Conservation (phyloP, 179 eudicot species). For the Beta corolliflora region DNA sequence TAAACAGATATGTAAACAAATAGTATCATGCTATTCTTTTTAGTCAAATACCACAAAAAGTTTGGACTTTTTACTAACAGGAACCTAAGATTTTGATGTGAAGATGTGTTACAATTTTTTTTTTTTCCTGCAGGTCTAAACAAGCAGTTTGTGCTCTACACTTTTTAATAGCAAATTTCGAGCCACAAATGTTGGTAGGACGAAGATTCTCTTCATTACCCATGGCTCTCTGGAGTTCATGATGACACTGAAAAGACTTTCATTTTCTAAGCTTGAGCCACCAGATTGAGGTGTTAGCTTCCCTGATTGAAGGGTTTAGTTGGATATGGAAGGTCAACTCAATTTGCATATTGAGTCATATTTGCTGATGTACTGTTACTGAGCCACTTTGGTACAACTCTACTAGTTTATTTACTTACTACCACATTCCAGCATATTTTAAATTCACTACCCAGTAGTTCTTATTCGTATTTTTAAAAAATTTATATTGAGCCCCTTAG, state of each 20-base stretch:
- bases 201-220: not conserved
- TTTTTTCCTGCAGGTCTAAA: not conserved
- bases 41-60: not conserved
- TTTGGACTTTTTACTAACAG: not conserved
- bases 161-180: not conserved
- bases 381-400: constrained; percentile 1
- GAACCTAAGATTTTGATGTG: not conserved
- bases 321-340: too few species aligned
- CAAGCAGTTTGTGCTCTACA: not conserved
- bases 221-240: constrained; percentile 2
- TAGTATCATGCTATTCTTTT: not conserved
- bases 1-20: not conserved
- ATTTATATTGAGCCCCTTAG: not conserved
- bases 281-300: not conserved
- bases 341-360: not conserved
- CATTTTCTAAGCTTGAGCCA: not conserved
- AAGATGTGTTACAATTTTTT: not conserved
- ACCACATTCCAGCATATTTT: not conserved
- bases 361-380: constrained; percentile 3
- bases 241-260: not conserved
- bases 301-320: not conserved
- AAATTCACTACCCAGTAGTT: not conserved
- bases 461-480: not conserved
- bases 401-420: not conserved
- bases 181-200: not conserved